Evolutionary conservation across 257 asterid genomes (phyloP).

Genomic region (Forsythia suspensa): DNA sequence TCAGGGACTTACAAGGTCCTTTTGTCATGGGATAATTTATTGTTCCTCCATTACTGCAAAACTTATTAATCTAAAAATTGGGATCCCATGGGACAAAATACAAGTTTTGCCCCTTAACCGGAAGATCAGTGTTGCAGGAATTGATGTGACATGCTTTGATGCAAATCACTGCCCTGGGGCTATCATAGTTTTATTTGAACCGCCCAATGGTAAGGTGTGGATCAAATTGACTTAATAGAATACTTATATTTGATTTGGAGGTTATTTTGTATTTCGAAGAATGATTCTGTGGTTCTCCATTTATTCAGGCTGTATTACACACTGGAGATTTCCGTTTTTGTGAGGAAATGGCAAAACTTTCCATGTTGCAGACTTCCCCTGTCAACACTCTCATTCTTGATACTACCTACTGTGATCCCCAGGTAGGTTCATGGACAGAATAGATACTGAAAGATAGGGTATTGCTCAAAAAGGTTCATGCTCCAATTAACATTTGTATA

Average conservation of each 20-base stretch:
- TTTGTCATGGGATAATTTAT: slow-evolving; percentile 79
- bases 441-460: slow-evolving; percentile 4
- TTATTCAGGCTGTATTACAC: slow-evolving; percentile 77
- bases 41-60: slow-evolving; percentile 87
- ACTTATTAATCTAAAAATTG: slow-evolving; percentile 80
- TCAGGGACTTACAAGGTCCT: slow-evolving; percentile 92
- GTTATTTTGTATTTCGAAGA: slow-evolving; percentile 15
- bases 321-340: slow-evolving; percentile 91
- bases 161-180: slow-evolving; percentile 99
- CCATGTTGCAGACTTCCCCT: slow-evolving; percentile 49
- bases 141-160: slow-evolving; percentile 76
- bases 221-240: slow-evolving; percentile 17
- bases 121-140: slow-evolving; percentile 75
- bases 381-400: slow-evolving; percentile 89
- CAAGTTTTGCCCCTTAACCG: slow-evolving; percentile 82
- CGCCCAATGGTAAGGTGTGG: slow-evolving; percentile 81
- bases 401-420: slow-evolving; percentile 90
- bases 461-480: background rate
- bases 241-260: background rate
- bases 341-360: slow-evolving; percentile 63
- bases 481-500: background rate
- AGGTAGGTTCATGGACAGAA: slow-evolving; percentile 42
- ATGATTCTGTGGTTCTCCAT: slow-evolving; percentile 17
- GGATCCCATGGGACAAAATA: slow-evolving; percentile 71
- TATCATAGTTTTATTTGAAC: slow-evolving; percentile 80